Percentiles rank a stretch among this genome's conserved stretches.
Conservation (phyloP, 306 rosid genomes). For the Cucurbita moschata region DNA sequence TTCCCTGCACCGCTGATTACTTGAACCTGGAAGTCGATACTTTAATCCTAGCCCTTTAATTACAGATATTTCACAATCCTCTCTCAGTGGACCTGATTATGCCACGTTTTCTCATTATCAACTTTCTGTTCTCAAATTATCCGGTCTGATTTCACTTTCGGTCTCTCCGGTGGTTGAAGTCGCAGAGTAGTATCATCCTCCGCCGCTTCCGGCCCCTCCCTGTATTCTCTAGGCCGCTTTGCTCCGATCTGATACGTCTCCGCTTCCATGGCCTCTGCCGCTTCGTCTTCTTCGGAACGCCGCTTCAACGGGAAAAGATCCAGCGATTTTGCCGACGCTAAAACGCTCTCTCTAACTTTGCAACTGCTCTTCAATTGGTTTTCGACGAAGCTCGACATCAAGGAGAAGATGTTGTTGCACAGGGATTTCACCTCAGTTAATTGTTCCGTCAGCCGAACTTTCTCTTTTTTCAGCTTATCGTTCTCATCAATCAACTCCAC, state of each 20-base stretch:
- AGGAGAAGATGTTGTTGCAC: slow-evolving; percentile 50
- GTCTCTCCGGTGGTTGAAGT: slow-evolving; percentile 20
- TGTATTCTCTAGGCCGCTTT: slow-evolving; percentile 45
- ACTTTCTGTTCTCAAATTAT: slow-evolving; percentile 16
- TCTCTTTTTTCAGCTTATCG: slow-evolving; percentile 64
- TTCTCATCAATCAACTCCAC: slow-evolving; percentile 68
- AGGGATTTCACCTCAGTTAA: slow-evolving; percentile 58
- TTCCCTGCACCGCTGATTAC: neutral
- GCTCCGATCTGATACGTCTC: slow-evolving; percentile 35
- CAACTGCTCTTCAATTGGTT: slow-evolving; percentile 19
- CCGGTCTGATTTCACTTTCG: slow-evolving; percentile 47
- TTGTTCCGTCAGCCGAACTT: slow-evolving; percentile 47
- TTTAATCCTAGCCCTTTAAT: slow-evolving; percentile 13
- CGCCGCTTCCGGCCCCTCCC: neutral
- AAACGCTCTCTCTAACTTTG: slow-evolving; percentile 21
- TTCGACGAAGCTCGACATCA: slow-evolving; percentile 46
- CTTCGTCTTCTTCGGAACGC: slow-evolving; percentile 7
- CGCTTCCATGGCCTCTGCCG: slow-evolving; percentile 8
- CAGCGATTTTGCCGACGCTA: slow-evolving; percentile 26
- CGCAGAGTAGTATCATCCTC: slow-evolving; percentile 35
- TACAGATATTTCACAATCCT: slow-evolving; percentile 26
- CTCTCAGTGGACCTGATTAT: slow-evolving; percentile 26
- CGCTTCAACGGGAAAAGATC: slow-evolving; percentile 43
- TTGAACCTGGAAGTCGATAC: neutral
- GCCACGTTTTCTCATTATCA: slow-evolving; percentile 35